Evolutionary conservation across 345 rosid genomes (phyloP).

Genomic region (Acer campestre): DNA sequence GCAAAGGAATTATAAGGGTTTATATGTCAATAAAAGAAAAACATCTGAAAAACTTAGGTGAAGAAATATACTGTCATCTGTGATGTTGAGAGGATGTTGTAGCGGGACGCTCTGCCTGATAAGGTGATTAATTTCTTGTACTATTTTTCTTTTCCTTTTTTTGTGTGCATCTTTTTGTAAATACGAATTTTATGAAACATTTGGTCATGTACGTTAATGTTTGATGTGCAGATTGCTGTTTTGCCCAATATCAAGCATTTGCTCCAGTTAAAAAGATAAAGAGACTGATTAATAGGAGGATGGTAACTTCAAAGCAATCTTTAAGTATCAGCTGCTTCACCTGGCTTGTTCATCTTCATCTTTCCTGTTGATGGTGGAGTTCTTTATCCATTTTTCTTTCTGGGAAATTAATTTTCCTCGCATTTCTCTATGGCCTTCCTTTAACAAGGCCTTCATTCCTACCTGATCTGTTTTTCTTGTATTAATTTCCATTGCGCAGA

Average conservation of each 20-base stretch:
- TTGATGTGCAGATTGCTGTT: slow-evolving; percentile 34
- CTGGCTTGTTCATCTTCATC: slow-evolving; percentile 22
- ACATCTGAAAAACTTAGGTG: slow-evolving; percentile 2
- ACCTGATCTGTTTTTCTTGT: not conserved
- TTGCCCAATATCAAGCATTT: slow-evolving; percentile 15
- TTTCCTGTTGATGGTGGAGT: slow-evolving; percentile 11
- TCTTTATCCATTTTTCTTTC: not conserved
- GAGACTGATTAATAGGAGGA: slow-evolving; percentile 18
- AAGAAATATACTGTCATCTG: slow-evolving; percentile 10
- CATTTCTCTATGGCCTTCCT: not conserved
- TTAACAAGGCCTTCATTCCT: not conserved
- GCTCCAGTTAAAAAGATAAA: slow-evolving; percentile 19
- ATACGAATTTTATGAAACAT: not conserved
- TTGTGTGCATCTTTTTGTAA: not conserved
- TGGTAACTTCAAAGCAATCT: slow-evolving; percentile 12
- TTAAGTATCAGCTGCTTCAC: slow-evolving; percentile 18
- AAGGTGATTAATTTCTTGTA: slow-evolving; percentile 24
- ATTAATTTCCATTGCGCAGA: not conserved
- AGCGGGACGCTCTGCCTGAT: slow-evolving; percentile 22
- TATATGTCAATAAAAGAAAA: not conserved
- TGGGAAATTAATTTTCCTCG: slow-evolving; percentile 6
- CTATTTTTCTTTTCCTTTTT: not conserved
- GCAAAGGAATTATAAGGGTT: slow-evolving; percentile 12
- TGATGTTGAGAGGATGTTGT: slow-evolving; percentile 24
- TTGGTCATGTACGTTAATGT: slow-evolving; percentile 6